Percentiles rank a stretch among this genome's conserved stretches.
Evolutionary conservation across 371 early-diverging fungal genomes (phyloP).

Genomic region (Coemansia sp.): DNA sequence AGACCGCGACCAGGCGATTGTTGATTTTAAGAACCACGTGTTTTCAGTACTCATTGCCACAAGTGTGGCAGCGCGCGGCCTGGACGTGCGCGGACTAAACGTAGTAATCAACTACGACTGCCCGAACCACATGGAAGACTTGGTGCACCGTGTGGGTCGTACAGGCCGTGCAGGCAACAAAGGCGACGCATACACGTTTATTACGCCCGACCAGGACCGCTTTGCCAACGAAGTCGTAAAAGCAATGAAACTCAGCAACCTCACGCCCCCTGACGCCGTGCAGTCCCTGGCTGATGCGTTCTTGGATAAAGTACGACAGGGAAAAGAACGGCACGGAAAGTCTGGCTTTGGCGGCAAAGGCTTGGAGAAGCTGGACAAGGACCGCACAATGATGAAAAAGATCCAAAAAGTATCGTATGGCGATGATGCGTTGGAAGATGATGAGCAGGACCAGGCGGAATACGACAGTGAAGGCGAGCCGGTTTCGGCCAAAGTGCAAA

Average conservation of each 20-base stretch:
- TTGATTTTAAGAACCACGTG: slow-evolving; percentile 89
- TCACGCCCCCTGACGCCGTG: slow-evolving; percentile 74
- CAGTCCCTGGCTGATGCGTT: slow-evolving; percentile 77
- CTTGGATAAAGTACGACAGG: slow-evolving; percentile 85
- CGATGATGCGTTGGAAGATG: slow-evolving; percentile 69
- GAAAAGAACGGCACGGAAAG: slow-evolving; percentile 69
- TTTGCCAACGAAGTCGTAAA: slow-evolving; percentile 93
- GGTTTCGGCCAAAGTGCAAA: not conserved
- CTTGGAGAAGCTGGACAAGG: slow-evolving; percentile 89
- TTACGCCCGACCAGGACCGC: slow-evolving; percentile 89
- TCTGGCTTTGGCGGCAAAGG: slow-evolving; percentile 98
- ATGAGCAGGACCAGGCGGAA: slow-evolving; percentile 21
- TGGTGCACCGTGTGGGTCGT: slow-evolving; percentile 98
- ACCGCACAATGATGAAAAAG: slow-evolving; percentile 86
- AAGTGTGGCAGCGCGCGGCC: slow-evolving; percentile 99
- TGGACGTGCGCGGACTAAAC: slow-evolving; percentile 97
- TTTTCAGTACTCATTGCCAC: slow-evolving; percentile 95
- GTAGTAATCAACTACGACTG: slow-evolving; percentile 98
- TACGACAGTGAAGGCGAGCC: slow-evolving; percentile 26
- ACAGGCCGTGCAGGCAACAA: slow-evolving; percentile 98
- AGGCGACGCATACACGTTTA: slow-evolving; percentile 95
- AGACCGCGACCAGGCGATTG: slow-evolving; percentile 91
- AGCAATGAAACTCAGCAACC: slow-evolving; percentile 79
- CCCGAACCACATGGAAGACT: slow-evolving; percentile 98
- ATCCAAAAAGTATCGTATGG: slow-evolving; percentile 89